phyloP scores from a whole-genome alignment of 1,284 basidiomycete genomes.

The Pseudozyma pruni region DNA sequence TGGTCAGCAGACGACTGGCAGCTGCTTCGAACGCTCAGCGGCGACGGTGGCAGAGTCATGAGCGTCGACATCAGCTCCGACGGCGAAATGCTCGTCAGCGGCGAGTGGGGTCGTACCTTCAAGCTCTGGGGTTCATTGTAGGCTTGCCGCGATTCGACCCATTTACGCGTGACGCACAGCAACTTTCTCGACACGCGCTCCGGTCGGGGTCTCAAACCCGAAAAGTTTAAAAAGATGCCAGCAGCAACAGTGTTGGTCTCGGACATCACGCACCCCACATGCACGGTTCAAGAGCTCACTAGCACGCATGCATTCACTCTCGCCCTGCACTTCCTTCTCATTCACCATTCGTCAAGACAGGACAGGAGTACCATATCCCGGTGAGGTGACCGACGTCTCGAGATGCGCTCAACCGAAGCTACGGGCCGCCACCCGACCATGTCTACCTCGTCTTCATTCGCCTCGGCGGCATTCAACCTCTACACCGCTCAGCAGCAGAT shows the following conservation, averaged over 20 bases:
- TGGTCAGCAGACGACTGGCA: constrained; percentile 99
- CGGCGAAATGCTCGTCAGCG: constrained; percentile 53
- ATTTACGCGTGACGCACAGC: constrained; percentile 6
- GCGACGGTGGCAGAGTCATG: constrained; percentile 98
- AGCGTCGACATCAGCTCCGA: constrained; percentile 80
- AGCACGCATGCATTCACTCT: constrained; percentile 5
- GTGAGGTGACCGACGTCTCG: not conserved
- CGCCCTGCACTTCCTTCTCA: not conserved
- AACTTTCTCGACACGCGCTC: constrained; percentile 1
- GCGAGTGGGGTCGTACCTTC: constrained; percentile 59
- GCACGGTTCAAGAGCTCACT: constrained; percentile 11
- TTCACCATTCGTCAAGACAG: not conserved
- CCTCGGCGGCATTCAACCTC: constrained; percentile 23
- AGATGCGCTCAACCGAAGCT: not conserved
- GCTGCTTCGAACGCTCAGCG: constrained; percentile 83
- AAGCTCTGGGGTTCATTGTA: constrained; percentile 55
- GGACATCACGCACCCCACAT: constrained; percentile 6
- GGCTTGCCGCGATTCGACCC: not conserved
- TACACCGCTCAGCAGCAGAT: constrained; percentile 28
- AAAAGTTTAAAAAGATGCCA: constrained; percentile 8
- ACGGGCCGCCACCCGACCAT: constrained; percentile 1
- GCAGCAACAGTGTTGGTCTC: constrained; percentile 22
- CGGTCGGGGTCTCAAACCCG: not conserved
- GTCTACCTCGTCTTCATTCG: constrained; percentile 12
- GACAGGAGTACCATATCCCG: too few species aligned